Evolutionary conservation across 2,329 filamentous ascomycete species (phyloP), one percentile per base, ranked within the genome.

Genomic region (Leptographium wingfieldii): DNA sequence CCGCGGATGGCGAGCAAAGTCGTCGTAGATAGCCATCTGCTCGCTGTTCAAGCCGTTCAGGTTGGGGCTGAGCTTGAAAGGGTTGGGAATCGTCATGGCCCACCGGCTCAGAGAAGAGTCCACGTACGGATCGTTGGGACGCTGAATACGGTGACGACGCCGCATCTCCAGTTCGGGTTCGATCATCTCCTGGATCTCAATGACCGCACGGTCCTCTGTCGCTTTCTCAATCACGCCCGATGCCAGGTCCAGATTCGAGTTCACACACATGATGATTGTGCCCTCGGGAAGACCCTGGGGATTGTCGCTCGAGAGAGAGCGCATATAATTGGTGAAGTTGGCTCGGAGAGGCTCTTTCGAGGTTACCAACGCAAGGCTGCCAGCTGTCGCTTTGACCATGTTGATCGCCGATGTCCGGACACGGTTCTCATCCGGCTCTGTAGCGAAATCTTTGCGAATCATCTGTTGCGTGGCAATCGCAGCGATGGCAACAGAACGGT

Each of bases 201-300:
- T 88, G 48, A 96, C 78, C 11, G 94, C 94, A 63, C 92, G 88
- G 68, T 95, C 89, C 71, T 97, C 92, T 3, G 94, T 95, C 58
- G 94, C 92, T 72, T 94, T 91, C 73, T 99, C 94, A 54, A 99
- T 95, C 63, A 96, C 89, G 66, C 83, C 87, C 69, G 94, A 97
- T 55, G 95, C 92, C 49, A 91, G 81, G 66, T 99, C 94, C 35
- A 99, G 80, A 70, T 99, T 99, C 65, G 95, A 92, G 71, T 97
- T 99, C 63, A 99, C 92, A 72, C 95, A 97, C 90, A 99, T 96
- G 60, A 97, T 83, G 63, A 99, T 94, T 38, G 94, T 89, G 7
- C 94, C 94, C 73, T 99, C 94, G 0, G 94, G 90, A 63, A 99
- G 80, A 19, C 89, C 88, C 58, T 90, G 87, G 59, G 90, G 85